Conservation (phyloP, 805 yeast species). For the Candida loeiensis region DNA sequence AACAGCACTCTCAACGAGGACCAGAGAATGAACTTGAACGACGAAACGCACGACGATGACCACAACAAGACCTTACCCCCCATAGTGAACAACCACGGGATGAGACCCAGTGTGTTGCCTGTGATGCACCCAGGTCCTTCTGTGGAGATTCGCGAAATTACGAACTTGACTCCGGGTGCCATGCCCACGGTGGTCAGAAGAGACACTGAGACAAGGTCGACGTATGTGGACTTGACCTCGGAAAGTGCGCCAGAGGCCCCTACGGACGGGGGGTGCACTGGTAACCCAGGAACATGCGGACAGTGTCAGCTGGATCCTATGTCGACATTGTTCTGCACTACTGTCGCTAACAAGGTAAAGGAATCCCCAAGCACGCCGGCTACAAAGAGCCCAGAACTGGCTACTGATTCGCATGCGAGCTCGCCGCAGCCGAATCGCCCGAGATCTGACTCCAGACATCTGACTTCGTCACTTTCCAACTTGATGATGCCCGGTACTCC, state of each 20-base stretch:
- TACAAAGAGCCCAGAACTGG: too few species aligned
- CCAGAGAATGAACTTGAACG: background rate
- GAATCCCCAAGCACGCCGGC: constrained; percentile 11
- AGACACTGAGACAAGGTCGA: constrained; percentile 9
- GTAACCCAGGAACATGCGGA: constrained; percentile 81
- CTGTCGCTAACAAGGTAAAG: constrained; percentile 59
- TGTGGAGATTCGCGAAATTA: constrained; percentile 46
- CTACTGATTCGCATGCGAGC: background rate
- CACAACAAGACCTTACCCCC: constrained; percentile 40
- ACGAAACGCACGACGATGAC: constrained; percentile 13
- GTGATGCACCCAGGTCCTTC: constrained; percentile 66
- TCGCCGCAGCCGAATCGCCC: constrained; percentile 11
- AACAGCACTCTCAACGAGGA: constrained; percentile 14
- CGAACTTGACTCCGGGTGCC: constrained; percentile 38
- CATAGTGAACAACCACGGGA: constrained; percentile 22
- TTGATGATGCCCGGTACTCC: constrained; percentile 18
- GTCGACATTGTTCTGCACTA: constrained; percentile 84
- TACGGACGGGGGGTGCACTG: constrained; percentile 58
- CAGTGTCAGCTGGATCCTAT: constrained; percentile 85
- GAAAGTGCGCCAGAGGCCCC: constrained; percentile 10
- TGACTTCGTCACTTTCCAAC: constrained; percentile 15
- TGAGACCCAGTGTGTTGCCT: constrained; percentile 42
- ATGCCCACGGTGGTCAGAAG: constrained; percentile 32
- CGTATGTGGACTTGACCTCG: background rate
- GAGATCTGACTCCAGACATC: constrained; percentile 13